Base-by-base conservation (phyloP, 2,329 filamentous ascomycete genomes). In the Aspergillus carbonarius region DNA sequence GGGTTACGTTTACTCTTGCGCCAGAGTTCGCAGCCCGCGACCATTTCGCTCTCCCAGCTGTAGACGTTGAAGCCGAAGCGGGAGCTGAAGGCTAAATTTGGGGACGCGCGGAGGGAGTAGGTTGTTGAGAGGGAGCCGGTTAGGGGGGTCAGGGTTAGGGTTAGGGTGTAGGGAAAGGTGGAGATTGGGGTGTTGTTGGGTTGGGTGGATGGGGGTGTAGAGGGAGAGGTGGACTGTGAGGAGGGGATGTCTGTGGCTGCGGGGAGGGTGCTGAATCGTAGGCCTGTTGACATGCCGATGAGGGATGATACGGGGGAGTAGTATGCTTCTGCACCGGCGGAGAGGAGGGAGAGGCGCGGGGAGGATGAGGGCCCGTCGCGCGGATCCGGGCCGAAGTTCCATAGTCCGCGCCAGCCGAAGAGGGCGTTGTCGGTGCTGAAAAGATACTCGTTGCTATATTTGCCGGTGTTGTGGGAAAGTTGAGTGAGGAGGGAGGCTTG, bases 1-100 rank as follows among this genome's bases (percentile, higher is more conserved):
- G 20, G 17, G 55, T 46, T 17, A 52, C 62, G 44, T 54, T 61
- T 68, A 86, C 88, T 56, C 35, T 60, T 52, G 69, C 91, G 87
- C 93, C 95, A 99, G 44, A 98, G 80, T 78, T 99, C 95, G 78
- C 92, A 91, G 13, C 95, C 95, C 23, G 98, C 84, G 25, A 92
- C 88, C 81, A 96, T 89, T 59, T 95, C 90, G 71, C 92, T 96
- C 79, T 99, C 95, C 79, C 97, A 99, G 72, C 92, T 96, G 77
- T 97, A 98, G 51, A 97, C 90, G 70, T 99, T 99, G 78, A 99
- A 99, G 71, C 96, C 92, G 78, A 98, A 93, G 51, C 90, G 87
- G 20, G 92, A 96, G 63, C 92, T 95, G 51, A 99, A 83, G 10
- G 92, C 90, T 66, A 96, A 85, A 68, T 92, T 87, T 34, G 85